Percentiles rank a stretch among this genome's conserved stretches.
Conservation (phyloP, 164 flowering plant species). For the Tetracentron sinense region DNA sequence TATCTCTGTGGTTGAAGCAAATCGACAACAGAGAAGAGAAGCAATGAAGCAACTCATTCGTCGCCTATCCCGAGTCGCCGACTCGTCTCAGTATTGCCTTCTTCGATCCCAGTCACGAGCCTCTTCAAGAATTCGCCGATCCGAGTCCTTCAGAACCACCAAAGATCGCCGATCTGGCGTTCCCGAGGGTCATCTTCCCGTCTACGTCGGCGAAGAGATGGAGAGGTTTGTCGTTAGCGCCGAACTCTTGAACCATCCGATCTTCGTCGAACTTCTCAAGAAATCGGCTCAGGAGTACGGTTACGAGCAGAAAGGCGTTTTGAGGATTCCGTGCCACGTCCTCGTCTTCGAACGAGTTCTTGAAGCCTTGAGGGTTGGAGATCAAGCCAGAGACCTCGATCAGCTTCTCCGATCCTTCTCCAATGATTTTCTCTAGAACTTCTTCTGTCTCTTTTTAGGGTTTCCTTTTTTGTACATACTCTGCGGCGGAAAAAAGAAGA, state of each 20-base stretch:
- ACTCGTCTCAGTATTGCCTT: constrained; percentile 56
- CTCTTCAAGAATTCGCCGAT: constrained; percentile 12
- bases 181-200: constrained; percentile 80
- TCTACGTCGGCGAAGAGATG: constrained; percentile 93
- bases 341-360: constrained; percentile 64
- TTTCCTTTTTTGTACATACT: constrained; percentile 1
- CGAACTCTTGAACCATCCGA: constrained; percentile 71
- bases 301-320: constrained; percentile 84
- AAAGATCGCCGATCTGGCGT: constrained; percentile 26
- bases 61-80: constrained; percentile 63
- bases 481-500: not conserved
- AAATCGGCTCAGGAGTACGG: constrained; percentile 94
- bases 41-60: constrained; percentile 63
- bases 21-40: not conserved
- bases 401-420: constrained; percentile 26
- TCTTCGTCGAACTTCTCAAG: constrained; percentile 55
- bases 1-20: constrained; percentile 1
- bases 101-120: constrained; percentile 41
- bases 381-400: constrained; percentile 19
- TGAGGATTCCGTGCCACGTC: constrained; percentile 80
- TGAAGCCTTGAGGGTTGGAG: constrained; percentile 47
- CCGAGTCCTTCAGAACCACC: constrained; percentile 5
- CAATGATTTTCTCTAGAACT: constrained; percentile 8
- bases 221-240: constrained; percentile 81
- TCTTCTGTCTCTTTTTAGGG: not conserved